These are phyloP conservation scores for Phaeosphaeria sp. DNA, from an alignment of 2,329 filamentous ascomycete species.

Conservation along the genomic window DNA sequence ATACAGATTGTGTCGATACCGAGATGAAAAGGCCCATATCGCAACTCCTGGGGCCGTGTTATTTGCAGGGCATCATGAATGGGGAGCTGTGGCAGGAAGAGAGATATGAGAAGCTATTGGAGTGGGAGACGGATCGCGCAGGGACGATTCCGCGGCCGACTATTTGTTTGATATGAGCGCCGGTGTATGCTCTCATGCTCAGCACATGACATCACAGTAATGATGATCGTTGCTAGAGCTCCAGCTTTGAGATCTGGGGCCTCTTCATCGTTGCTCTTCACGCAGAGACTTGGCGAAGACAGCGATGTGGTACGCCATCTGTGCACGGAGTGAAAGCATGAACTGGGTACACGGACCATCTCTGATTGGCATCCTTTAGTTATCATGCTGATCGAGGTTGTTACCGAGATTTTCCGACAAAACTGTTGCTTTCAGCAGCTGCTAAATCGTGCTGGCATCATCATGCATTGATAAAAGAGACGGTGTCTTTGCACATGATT, in stretches of 20 bases:
- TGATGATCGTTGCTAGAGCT: neutral
- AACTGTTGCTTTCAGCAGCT: too few relatives aligned
- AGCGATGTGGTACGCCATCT: too few relatives aligned
- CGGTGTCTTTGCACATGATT: too few relatives aligned
- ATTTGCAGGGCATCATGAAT: slow-evolving; percentile 4
- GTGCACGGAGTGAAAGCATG: too few relatives aligned
- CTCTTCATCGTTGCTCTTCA: too few relatives aligned
- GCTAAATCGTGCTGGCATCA: too few relatives aligned
- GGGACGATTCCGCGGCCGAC: slow-evolving; percentile 1
- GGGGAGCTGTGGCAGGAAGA: neutral
- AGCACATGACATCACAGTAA: neutral
- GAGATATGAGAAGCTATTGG: neutral
- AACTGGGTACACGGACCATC: too few relatives aligned
- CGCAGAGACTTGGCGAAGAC: too few relatives aligned
- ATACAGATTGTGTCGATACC: neutral
- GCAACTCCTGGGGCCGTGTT: slow-evolving; percentile 4
- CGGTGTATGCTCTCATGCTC: neutral
- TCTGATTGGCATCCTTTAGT: too few relatives aligned
- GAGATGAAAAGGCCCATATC: neutral
- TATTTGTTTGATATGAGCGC: neutral
- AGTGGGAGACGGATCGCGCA: neutral
- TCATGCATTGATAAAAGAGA: neutral
- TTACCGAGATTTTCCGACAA: too few relatives aligned
- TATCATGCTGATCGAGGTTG: too few relatives aligned
- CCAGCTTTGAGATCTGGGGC: too few relatives aligned